Evolutionary conservation across 345 rosid species (phyloP).

Genomic region (Boechera stricta): DNA sequence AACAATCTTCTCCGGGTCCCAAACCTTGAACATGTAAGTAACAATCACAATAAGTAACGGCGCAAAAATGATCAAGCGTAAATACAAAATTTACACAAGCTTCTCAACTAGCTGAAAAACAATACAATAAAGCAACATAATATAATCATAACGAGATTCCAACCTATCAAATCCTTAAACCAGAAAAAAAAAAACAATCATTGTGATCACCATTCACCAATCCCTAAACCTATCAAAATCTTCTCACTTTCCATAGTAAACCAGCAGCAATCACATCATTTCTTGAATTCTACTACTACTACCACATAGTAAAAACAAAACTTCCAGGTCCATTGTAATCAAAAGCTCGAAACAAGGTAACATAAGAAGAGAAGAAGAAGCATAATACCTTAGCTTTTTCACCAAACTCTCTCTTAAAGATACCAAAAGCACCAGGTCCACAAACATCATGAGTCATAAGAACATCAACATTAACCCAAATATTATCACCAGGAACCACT

Average conservation of each 20-base stretch:
- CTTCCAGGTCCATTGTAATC: no score
- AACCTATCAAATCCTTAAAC: background rate
- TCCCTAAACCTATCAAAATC: no score
- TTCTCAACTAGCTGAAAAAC: slow-evolving; percentile 2
- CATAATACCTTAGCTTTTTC: slow-evolving; percentile 73
- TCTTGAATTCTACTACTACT: background rate
- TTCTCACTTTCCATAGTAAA: no score
- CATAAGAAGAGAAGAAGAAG: background rate
- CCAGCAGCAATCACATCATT: background rate
- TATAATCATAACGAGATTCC: slow-evolving; percentile 15
- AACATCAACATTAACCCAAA: slow-evolving; percentile 89
- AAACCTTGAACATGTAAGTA: slow-evolving; percentile 62
- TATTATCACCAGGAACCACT: slow-evolving; percentile 88
- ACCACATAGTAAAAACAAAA: background rate
- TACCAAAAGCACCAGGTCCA: slow-evolving; percentile 93
- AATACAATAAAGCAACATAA: background rate
- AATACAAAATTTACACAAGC: background rate
- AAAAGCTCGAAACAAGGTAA: no score
- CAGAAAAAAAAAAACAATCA: background rate
- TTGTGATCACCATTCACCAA: background rate
- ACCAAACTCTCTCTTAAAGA: slow-evolving; percentile 93
- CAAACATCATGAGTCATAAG: slow-evolving; percentile 99
- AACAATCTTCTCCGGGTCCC: slow-evolving; percentile 96
- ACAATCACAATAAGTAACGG: background rate
- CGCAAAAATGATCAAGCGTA: background rate